phyloP scores from a whole-genome alignment of 1,284 basidiomycete species.

The Ganoderma boninense region DNA sequence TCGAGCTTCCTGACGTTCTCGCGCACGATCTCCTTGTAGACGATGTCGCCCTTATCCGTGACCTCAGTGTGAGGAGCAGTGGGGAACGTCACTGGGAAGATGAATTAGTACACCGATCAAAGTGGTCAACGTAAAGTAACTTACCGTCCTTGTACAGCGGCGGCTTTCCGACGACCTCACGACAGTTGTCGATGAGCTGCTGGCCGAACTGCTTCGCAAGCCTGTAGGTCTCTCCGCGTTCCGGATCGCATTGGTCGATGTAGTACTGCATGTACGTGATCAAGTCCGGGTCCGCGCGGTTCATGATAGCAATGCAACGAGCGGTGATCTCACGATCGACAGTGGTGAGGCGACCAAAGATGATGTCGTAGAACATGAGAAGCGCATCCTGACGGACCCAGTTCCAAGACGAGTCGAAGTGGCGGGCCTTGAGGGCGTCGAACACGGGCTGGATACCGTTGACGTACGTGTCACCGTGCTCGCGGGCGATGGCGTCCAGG shows the following conservation, averaged over 20 bases:
- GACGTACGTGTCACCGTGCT: conserved; percentile 93
- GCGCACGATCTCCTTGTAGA: conserved; percentile 94
- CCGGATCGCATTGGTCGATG: conserved; percentile 86
- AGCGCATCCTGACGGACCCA: conserved; percentile 98
- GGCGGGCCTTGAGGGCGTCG: conserved; percentile 94
- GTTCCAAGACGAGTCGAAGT: conserved; percentile 99
- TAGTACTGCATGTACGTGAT: conserved; percentile 96
- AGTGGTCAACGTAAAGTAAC: conserved; percentile 35
- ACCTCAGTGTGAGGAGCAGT: conserved; percentile 97
- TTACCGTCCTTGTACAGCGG: conserved; percentile 94
- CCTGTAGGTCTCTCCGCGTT: conserved; percentile 90
- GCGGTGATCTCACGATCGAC: conserved; percentile 97
- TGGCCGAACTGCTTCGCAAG: conserved; percentile 98
- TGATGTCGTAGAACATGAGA: conserved; percentile 97
- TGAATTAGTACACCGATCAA: conserved; percentile 13
- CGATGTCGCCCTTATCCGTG: conserved; percentile 91
- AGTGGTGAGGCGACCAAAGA: conserved; percentile 92
- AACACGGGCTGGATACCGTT: conserved; percentile 96
- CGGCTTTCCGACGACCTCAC: conserved; percentile 83
- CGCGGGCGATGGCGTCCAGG: conserved; percentile 88
- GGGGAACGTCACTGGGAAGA: conserved; percentile 87
- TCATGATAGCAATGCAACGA: conserved; percentile 96
- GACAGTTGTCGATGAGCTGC: conserved; percentile 94
- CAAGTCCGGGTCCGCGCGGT: conserved; percentile 92
- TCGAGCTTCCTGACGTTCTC: conserved; percentile 97